These are phyloP conservation scores for Phytopythium cucurbitacearum DNA, from an alignment of 352 stramenopile species.

Conservation along the genomic window DNA sequence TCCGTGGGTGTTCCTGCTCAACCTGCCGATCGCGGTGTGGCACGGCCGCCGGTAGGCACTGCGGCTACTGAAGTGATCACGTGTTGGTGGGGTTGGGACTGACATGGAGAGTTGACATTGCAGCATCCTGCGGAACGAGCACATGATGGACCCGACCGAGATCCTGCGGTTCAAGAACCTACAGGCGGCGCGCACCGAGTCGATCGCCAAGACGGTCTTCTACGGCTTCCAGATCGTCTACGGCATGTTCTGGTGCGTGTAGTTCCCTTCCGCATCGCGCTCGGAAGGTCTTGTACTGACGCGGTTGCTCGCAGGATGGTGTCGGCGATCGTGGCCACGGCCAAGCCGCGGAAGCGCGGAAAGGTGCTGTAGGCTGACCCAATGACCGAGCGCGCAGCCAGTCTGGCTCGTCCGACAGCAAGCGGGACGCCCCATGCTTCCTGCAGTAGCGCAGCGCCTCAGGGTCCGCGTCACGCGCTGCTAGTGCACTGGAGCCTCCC, in stretches of 20 bases:
- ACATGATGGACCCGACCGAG: constrained; percentile 81
- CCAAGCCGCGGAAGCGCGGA: constrained; percentile 39
- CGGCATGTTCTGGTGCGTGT: constrained; percentile 84
- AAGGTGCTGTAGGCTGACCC: constrained; percentile 14
- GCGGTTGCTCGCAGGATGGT: constrained; percentile 59
- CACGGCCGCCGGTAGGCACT: constrained; percentile 56
- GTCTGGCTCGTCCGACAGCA: no score
- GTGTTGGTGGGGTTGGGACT: background rate
- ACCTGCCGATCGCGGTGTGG: constrained; percentile 73
- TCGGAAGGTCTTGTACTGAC: background rate
- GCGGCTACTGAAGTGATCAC: no score
- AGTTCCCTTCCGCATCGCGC: background rate
- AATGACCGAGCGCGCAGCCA: background rate
- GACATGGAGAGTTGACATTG: background rate
- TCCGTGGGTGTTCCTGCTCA: constrained; percentile 75
- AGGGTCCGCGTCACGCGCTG: no score
- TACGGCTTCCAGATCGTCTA: constrained; percentile 88
- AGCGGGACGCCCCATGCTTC: no score
- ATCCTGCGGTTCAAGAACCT: constrained; percentile 87
- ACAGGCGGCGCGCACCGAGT: constrained; percentile 66
- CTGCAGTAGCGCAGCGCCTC: no score
- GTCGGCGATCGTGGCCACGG: constrained; percentile 73
- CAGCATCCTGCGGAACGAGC: constrained; percentile 72
- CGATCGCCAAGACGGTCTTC: constrained; percentile 83
- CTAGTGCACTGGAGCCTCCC: background rate